phyloP scores from a whole-genome alignment of 768 basidiomycete species.

The Coprinopsis sp. region DNA sequence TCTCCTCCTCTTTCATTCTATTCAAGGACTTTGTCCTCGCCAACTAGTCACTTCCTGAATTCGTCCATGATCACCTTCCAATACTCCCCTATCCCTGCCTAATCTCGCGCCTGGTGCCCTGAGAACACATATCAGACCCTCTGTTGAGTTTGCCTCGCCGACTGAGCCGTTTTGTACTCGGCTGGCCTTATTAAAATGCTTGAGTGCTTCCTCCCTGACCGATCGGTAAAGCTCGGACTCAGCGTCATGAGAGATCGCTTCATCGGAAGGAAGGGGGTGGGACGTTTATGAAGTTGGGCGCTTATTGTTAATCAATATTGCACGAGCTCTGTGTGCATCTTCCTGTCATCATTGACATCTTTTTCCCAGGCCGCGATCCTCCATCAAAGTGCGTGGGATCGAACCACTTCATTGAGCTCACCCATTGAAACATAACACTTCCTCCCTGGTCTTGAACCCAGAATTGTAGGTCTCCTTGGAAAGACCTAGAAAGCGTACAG shows the following conservation, averaged over 20 bases:
- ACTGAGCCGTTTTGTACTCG: constrained; percentile 37
- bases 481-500: constrained; percentile 54
- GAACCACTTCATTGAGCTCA: constrained; percentile 48
- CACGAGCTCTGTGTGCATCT: constrained; percentile 58
- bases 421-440: constrained; percentile 61
- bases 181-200: constrained; percentile 47
- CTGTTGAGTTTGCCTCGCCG: constrained; percentile 23
- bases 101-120: constrained; percentile 48
- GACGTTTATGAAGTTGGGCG: too few relatives aligned
- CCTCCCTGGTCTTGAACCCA: constrained; percentile 52
- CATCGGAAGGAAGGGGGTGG: too few relatives aligned
- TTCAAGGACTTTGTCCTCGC: constrained; percentile 37
- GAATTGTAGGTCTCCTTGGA: constrained; percentile 44
- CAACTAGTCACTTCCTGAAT: constrained; percentile 42
- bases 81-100: constrained; percentile 41
- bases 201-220: constrained; percentile 41
- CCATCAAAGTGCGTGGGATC: constrained; percentile 35
- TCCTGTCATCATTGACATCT: constrained; percentile 41
- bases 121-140: constrained; percentile 43
- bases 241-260: neutral
- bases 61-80: constrained; percentile 47
- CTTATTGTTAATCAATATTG: too few relatives aligned
- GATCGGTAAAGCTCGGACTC: constrained; percentile 14
- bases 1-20: constrained; percentile 33
- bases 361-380: constrained; percentile 30